Percentiles rank a stretch among this genome's conserved stretches.
These are phyloP conservation scores for Adansonia rubrostipa DNA, from an alignment of 441 rosid genomes.

Conservation along the genomic window DNA sequence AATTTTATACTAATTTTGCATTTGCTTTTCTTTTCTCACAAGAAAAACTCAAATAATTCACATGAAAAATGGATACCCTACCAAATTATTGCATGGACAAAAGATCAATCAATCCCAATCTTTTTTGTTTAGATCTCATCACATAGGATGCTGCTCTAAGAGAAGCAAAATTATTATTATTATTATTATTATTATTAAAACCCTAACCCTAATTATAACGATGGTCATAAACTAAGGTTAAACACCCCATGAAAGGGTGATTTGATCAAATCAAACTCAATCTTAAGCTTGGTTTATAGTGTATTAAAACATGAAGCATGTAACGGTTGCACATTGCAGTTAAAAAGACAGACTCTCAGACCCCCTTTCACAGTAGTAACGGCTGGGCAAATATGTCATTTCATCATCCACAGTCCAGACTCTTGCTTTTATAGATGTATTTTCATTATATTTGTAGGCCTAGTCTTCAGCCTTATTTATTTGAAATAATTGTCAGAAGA, in stretches of 20 bases:
- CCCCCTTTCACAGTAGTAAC: not conserved
- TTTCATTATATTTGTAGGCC: not conserved
- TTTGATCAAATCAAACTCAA: constrained; percentile 16
- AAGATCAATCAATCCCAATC: constrained; percentile 27
- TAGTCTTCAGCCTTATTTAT: not conserved
- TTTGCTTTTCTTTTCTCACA: constrained; percentile 32
- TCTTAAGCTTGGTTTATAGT: not conserved
- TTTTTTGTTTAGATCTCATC: constrained; percentile 15
- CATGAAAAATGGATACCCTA: constrained; percentile 24
- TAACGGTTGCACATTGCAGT: constrained; percentile 33
- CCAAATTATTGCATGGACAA: constrained; percentile 24
- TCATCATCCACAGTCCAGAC: not conserved
- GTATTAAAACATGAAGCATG: constrained; percentile 11
- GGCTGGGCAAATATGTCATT: not conserved
- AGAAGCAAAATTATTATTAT: constrained; percentile 14
- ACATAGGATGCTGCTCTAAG: constrained; percentile 13
- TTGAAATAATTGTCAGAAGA: not conserved
- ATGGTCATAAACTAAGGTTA: constrained; percentile 10
- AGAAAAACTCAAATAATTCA: constrained; percentile 41
- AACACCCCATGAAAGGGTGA: constrained; percentile 4
- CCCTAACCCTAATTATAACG: constrained; percentile 3
- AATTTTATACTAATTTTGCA: not conserved
- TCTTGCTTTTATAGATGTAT: not conserved
- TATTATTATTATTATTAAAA: not conserved
- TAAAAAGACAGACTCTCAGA: constrained; percentile 16